Evolutionary conservation across 305 asterid genomes (phyloP), one percentile per base, ranked within the genome.

Genomic region (Ilex paraguariensis): DNA sequence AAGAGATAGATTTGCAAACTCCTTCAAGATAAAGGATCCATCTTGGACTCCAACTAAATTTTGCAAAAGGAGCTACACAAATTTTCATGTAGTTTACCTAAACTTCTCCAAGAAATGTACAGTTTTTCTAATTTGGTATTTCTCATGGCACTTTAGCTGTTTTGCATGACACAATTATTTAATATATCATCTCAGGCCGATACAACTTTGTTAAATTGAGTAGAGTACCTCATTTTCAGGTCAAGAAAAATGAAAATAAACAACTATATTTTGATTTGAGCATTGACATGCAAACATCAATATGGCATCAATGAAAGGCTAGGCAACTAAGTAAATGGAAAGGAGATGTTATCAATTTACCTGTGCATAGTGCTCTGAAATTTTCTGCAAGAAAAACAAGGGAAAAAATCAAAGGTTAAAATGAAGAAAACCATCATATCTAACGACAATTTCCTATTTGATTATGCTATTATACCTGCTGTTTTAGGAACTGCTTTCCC

Each of bases 291-390:
- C 7, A 36, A 8, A 36, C 6, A 36, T 36, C 42, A 36, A 36
- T 2, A 36, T 8, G 42, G 9, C 42, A 36, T 36, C 42, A 36
- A 49, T 49, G 4, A 49, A n/a, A 12, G 53, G 53, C 3, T 4
- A 49, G 15, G 16, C 28, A 21, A 21, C 28, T n/a, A 7, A n/a
- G 58, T 54, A 14, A 54, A 14, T 1, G 32, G 58, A 21, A 6
- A 54, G 11, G 5, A 54, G 5, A 54, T n/a, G 10, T 1, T 54
- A 30, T 6, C n/a, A 7, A 14, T 8, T 6, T 54, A 54, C 58
- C 58, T 21, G 58, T 54, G 58, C 58, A 54, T 3, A 54, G 58
- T 15, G 58, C 58, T 30, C 58, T 8, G 33, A 54, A 54, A 30
- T 54, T 54, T 54, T 54, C 58, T 54, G 33, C 58, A 54, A 16